These are phyloP conservation scores for Solanum infundibuliforme DNA, from an alignment of 257 asterid genomes.

Conservation along the genomic window DNA sequence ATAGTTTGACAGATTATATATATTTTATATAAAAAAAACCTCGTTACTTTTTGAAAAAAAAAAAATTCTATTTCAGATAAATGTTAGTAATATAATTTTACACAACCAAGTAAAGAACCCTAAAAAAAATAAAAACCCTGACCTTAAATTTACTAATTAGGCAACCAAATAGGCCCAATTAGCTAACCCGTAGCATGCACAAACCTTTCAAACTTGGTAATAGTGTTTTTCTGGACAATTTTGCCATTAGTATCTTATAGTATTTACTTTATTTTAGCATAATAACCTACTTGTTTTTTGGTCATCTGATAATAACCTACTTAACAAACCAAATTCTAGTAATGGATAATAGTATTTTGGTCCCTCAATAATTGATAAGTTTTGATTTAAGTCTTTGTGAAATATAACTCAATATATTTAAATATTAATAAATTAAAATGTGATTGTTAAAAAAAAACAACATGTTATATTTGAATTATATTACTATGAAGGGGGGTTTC, in stretches of 20 bases:
- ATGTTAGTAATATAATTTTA: too few relatives aligned
- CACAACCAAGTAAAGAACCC: background rate
- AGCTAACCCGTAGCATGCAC: background rate
- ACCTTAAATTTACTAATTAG: background rate
- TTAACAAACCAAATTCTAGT: background rate
- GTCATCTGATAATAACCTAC: background rate
- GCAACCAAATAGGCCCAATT: background rate
- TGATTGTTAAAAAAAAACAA: background rate
- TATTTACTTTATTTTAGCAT: background rate
- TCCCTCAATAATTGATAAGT: background rate
- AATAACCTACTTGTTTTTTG: background rate
- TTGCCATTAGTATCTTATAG: background rate
- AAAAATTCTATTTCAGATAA: too few relatives aligned
- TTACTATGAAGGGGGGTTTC: too few relatives aligned
- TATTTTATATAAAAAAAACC: too few relatives aligned
- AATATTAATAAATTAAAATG: background rate
- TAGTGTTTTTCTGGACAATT: background rate
- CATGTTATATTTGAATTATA: too few relatives aligned
- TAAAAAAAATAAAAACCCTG: background rate
- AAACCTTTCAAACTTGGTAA: background rate
- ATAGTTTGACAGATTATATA: too few relatives aligned
- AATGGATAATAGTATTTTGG: background rate
- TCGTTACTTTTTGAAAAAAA: too few relatives aligned
- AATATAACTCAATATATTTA: background rate
- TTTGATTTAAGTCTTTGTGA: background rate